phyloP scores from a whole-genome alignment of 2,329 filamentous ascomycete species.

The Monosporascus sp. region DNA sequence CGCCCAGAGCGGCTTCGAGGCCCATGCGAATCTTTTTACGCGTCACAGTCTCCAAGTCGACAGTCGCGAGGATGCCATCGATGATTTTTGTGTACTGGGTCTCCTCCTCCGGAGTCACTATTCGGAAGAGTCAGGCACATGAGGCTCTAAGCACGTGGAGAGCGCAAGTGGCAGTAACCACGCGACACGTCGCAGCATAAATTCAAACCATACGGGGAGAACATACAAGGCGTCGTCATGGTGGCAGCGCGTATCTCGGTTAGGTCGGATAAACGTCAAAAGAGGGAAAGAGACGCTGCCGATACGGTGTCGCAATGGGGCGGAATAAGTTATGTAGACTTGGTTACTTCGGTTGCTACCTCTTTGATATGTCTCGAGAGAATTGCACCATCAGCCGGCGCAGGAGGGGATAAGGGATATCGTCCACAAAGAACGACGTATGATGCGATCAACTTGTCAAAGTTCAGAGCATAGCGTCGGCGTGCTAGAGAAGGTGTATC shows the following conservation, averaged over 20 bases:
- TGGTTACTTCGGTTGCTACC: too few relatives aligned
- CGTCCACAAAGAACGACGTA: neutral
- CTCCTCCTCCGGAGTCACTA: conserved; percentile 47
- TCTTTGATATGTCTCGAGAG: too few relatives aligned
- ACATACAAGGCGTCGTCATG: conserved; percentile 24
- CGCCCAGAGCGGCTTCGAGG: conserved; percentile 48
- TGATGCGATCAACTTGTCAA: neutral
- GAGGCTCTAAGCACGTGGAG: neutral
- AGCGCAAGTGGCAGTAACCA: neutral
- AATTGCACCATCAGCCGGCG: too few relatives aligned
- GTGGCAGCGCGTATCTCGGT: conserved; percentile 5
- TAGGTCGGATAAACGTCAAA: neutral
- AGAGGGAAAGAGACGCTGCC: neutral
- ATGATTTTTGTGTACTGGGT: conserved; percentile 52
- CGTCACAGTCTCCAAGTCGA: conserved; percentile 58
- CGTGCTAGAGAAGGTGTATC: neutral
- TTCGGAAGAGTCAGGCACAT: conserved; percentile 6
- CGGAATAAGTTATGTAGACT: too few relatives aligned
- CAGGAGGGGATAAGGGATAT: neutral
- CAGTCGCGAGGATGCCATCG: conserved; percentile 52
- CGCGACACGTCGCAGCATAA: neutral
- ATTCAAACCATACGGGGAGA: neutral
- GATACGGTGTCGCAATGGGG: neutral
- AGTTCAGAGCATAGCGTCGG: neutral
- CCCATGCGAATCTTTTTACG: conserved; percentile 57